A percentile compares a stretch with the other conserved stretches of the same genome.
Conservation (phyloP, 495 filamentous ascomycete genomes). For the Xylaria intraflava region DNA sequence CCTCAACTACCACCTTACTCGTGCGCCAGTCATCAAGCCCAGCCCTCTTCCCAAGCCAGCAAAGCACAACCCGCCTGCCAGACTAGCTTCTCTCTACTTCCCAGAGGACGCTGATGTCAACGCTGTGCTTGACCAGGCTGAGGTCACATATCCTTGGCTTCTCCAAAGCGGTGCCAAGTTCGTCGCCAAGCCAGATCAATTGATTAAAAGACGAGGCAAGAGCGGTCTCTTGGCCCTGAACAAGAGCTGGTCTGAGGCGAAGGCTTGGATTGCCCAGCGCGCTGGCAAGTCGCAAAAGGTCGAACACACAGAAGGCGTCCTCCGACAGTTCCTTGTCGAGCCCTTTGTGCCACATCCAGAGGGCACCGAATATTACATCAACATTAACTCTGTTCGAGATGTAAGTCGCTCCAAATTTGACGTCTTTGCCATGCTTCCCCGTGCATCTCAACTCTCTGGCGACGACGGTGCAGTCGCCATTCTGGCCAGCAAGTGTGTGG, state of each 20-base stretch:
- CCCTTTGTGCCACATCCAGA: conserved; percentile 93
- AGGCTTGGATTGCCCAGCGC: conserved; percentile 85
- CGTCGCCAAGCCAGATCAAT: conserved; percentile 98
- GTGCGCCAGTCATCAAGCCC: conserved; percentile 95
- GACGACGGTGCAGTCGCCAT: not conserved
- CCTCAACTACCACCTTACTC: conserved; percentile 99
- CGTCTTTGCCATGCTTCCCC: not conserved
- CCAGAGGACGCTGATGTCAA: conserved; percentile 75
- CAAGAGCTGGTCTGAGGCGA: conserved; percentile 91
- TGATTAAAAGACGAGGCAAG: conserved; percentile 99
- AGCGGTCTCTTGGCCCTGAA: conserved; percentile 93
- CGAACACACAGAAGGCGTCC: conserved; percentile 79
- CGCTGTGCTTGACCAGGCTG: conserved; percentile 88
- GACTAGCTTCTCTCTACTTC: conserved; percentile 89
- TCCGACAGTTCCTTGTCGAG: conserved; percentile 95
- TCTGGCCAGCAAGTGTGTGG: conserved; percentile 16
- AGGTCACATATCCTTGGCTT: conserved; percentile 93
- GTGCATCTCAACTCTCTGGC: conserved; percentile 6
- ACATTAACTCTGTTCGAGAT: conserved; percentile 88
- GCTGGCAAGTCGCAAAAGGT: conserved; percentile 89
- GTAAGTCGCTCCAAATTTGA: conserved; percentile 44
- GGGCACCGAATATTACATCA: conserved; percentile 97
- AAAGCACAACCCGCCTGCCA: conserved; percentile 87
- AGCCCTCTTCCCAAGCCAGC: conserved; percentile 78
- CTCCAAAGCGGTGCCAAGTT: conserved; percentile 76